These are phyloP conservation scores for Abrus precatorius DNA, from an alignment of 306 rosid genomes.

Conservation along the genomic window DNA sequence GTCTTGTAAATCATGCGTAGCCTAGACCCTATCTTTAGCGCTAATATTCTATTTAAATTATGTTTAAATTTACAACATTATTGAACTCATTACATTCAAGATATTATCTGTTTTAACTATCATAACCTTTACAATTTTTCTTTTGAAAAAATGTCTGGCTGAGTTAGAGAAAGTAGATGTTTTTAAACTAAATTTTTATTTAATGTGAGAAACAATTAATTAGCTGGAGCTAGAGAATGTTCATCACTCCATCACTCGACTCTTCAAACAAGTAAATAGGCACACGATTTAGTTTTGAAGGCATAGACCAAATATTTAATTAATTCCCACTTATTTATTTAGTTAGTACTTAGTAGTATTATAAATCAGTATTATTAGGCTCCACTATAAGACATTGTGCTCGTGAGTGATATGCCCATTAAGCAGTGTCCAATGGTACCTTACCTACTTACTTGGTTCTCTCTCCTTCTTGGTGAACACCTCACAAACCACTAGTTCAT, in stretches of 20 bases:
- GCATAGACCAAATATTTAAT: slow-evolving; percentile 24
- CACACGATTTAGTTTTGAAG: slow-evolving; percentile 17
- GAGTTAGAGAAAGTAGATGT: too few species aligned
- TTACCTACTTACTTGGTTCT: slow-evolving; percentile 59
- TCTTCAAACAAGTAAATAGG: slow-evolving; percentile 15
- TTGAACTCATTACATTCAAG: too few species aligned
- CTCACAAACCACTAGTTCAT: slow-evolving; percentile 60
- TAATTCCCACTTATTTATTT: slow-evolving; percentile 23
- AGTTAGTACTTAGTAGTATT: background rate
- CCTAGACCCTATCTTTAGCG: too few species aligned
- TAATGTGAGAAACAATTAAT: background rate
- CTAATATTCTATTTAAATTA: too few species aligned
- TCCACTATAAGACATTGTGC: slow-evolving; percentile 57
- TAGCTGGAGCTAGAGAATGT: slow-evolving; percentile 9
- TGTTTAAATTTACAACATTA: too few species aligned
- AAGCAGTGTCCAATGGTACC: slow-evolving; percentile 54
- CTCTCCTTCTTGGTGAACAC: slow-evolving; percentile 52
- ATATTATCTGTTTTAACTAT: too few species aligned
- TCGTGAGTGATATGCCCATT: slow-evolving; percentile 69
- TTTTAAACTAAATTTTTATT: too few species aligned
- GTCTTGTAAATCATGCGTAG: too few species aligned
- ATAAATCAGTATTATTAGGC: background rate
- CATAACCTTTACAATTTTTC: too few species aligned
- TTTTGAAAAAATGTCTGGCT: too few species aligned
- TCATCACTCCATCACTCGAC: background rate